Base-by-base conservation (phyloP, 306 rosid species). In the Vigna mungo region DNA sequence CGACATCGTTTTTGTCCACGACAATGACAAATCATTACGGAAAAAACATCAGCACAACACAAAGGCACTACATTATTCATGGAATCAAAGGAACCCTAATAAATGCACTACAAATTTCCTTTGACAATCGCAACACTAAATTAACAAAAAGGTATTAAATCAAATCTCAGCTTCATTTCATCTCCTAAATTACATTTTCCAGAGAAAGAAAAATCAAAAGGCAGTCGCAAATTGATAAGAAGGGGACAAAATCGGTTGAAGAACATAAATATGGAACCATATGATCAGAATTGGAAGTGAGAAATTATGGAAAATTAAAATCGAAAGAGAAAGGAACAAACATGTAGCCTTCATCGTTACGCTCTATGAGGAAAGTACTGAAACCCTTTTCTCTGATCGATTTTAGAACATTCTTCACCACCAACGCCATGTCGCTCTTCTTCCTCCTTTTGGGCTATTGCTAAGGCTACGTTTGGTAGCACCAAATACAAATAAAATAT, bases 1-100 rank as follows among this genome's bases (percentile, higher is more conserved):
- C n/a, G n/a, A n/a, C n/a, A n/a, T n/a, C n/a, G n/a, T n/a, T n/a
- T n/a, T n/a, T n/a, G n/a, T n/a, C n/a, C n/a, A n/a, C n/a, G n/a
- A n/a, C n/a, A n/a, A n/a, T n/a, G n/a, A n/a, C 77, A 84, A 80
- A 82, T 55, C 15, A 72, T 0, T 52, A 82, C 0, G 0, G 72
- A 39, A 73, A 76, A 11, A 4, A 78, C 25, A 80, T 89, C 83
- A 86, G 88, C 25, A 39, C n/a, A 59, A 9, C 64, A 25, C 36
- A 9, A 34, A 52, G 2, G 30, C 62, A 21, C 20, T 36, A 47
- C 15, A 11, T 9, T 12, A 4, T 49, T 30, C 64, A 71, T 23
- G 12, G 5, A 63, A 71, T 71, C 56, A 82, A 71, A 71, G 9
- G 25, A 70, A 61, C 54, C 72, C 59, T 48, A 27, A 39, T 10